Conservation (phyloP, 2,329 filamentous ascomycete species). For the Leptographium galeiforme region DNA sequence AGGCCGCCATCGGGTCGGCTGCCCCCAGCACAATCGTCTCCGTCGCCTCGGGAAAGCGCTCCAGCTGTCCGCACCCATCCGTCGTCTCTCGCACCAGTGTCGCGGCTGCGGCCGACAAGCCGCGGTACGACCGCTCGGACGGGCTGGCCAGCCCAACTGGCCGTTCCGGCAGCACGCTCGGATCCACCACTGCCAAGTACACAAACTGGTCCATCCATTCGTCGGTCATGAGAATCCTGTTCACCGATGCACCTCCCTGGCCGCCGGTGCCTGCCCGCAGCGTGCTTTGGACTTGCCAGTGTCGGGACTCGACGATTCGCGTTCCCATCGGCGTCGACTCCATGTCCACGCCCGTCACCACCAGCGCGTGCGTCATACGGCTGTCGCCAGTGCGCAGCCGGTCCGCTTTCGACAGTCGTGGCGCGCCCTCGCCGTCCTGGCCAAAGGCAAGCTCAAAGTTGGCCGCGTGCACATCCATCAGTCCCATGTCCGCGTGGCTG, state of each 20-base stretch:
- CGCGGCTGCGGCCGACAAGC: not conserved
- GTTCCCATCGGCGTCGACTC: not conserved
- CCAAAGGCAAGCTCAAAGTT: not conserved
- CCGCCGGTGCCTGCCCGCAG: not conserved
- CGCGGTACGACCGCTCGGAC: not conserved
- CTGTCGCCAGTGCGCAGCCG: constrained; percentile 1
- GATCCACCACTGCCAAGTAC: not conserved
- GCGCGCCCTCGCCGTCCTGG: not conserved
- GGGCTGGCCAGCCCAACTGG: not conserved
- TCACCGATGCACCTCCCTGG: too few relatives aligned
- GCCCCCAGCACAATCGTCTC: not conserved
- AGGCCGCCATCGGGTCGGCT: not conserved
- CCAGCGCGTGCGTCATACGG: not conserved
- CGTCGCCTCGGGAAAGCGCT: not conserved
- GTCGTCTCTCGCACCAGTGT: not conserved
- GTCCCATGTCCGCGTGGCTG: not conserved
- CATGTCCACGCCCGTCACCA: not conserved
- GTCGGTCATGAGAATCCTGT: not conserved
- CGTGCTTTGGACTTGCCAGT: not conserved
- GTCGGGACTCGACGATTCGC: not conserved
- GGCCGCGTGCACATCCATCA: not conserved
- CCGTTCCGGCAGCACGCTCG: not conserved
- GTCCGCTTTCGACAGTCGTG: not conserved
- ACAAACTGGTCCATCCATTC: not conserved
- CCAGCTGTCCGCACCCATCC: not conserved